These are phyloP conservation scores for Phyllosticta ampelicida DNA, from an alignment of 2,329 filamentous ascomycete genomes.

Conservation along the genomic window DNA sequence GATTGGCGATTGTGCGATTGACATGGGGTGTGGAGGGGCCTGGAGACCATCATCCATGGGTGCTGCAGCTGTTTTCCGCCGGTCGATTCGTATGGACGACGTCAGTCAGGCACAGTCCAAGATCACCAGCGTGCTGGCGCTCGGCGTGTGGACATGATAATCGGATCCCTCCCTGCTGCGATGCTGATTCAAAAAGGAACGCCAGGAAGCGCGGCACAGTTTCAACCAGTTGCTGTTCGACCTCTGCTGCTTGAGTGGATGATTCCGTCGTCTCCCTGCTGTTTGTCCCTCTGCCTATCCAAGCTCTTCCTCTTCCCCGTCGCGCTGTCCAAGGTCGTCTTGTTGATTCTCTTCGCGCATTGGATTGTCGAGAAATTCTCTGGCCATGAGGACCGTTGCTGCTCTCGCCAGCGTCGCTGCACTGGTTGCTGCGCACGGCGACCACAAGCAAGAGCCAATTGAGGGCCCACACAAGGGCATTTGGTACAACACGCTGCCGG, in stretches of 20 bases:
- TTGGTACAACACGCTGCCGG: slow-evolving; percentile 76
- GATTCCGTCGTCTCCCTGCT: neutral
- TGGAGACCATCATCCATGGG: neutral
- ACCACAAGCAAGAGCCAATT: slow-evolving; percentile 49
- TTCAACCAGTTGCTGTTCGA: neutral
- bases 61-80: neutral
- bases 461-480: slow-evolving; percentile 61
- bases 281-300: neutral
- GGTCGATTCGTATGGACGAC: neutral
- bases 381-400: slow-evolving; percentile 6
- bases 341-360: neutral
- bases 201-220: neutral
- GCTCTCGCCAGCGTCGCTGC: slow-evolving; percentile 35
- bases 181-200: neutral
- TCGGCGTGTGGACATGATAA: neutral
- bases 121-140: neutral
- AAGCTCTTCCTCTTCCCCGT: neutral
- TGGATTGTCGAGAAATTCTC: neutral
- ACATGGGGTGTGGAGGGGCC: neutral
- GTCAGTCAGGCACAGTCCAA: neutral
- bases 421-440: slow-evolving; percentile 48
- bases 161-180: neutral
- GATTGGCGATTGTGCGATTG: neutral
- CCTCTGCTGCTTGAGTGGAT: neutral
- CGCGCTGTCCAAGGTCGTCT: neutral